Conservation (phyloP, 2,329 filamentous ascomycete species). For the Fusarium gaditjirri region DNA sequence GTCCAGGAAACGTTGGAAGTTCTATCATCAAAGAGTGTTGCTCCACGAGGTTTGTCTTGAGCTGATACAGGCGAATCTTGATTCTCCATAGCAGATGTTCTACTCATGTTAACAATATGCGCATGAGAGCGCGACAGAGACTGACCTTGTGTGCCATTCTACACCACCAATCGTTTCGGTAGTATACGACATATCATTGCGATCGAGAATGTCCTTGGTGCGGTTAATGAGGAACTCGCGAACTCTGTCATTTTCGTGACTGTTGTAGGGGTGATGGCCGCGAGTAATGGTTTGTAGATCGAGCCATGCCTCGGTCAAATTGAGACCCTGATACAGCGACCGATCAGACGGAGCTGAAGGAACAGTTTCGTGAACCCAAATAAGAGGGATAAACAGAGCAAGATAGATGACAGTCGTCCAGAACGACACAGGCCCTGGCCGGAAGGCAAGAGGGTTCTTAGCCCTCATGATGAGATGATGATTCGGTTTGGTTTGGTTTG, state of each 20-base stretch:
- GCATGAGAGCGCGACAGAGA: background rate
- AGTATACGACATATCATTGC: conserved; percentile 64
- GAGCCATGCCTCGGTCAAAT: conserved; percentile 86
- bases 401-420: conserved; percentile 82
- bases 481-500: conserved; percentile 5
- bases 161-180: conserved; percentile 52
- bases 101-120: conserved; percentile 11
- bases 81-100: conserved; percentile 1
- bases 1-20: conserved; percentile 79
- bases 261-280: conserved; percentile 90
- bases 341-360: conserved; percentile 68
- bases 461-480: conserved; percentile 36
- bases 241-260: conserved; percentile 81
- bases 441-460: conserved; percentile 77
- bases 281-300: conserved; percentile 82
- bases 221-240: conserved; percentile 79
- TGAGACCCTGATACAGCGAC: conserved; percentile 68
- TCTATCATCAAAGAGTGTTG: conserved; percentile 82
- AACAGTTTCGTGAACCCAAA: conserved; percentile 80
- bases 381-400: conserved; percentile 76
- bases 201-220: conserved; percentile 74
- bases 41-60: conserved; percentile 43
- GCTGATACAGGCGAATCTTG: background rate
- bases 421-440: conserved; percentile 82
- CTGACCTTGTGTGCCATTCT: conserved; percentile 44